phyloP scores from a whole-genome alignment of 2,329 filamentous ascomycete species.

The Neocatenulostroma microsporum region DNA sequence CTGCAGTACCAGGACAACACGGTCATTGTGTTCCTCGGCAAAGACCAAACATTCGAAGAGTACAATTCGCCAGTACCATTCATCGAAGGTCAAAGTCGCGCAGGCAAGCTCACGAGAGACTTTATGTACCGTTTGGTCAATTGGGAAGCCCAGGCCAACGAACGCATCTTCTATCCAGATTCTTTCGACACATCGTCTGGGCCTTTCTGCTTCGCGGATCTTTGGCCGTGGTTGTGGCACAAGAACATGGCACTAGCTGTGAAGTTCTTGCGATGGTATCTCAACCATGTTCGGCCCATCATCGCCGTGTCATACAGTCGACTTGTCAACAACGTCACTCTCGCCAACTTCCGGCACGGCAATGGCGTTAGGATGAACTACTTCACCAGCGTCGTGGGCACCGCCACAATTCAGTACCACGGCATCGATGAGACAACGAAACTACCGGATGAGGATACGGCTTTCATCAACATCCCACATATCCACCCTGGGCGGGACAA shows the following conservation, averaged over 20 bases:
- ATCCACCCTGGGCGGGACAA: constrained; percentile 4
- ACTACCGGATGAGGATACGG: neutral
- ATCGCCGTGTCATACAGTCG: constrained; percentile 1
- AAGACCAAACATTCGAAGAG: neutral
- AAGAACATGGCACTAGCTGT: constrained; percentile 1
- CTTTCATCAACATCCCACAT: constrained; percentile 4
- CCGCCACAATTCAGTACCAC: constrained; percentile 1
- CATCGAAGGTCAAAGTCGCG: neutral
- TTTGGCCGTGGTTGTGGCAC: constrained; percentile 4
- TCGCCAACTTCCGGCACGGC: constrained; percentile 1
- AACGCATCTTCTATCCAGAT: neutral
- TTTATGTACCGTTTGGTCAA: neutral
- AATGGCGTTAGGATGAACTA: neutral
- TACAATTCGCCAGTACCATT: neutral
- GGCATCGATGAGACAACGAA: too few species aligned
- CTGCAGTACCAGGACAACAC: neutral
- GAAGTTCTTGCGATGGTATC: neutral
- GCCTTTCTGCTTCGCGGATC: constrained; percentile 1
- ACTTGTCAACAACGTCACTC: neutral
- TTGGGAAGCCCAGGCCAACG: neutral
- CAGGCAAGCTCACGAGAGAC: neutral
- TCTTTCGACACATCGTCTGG: neutral
- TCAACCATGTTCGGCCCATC: neutral
- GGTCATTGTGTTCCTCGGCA: neutral
- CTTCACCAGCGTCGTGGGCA: neutral